A percentile compares a stretch with the other conserved stretches of the same genome.
These are phyloP conservation scores for Exophiala sp. DNA, from an alignment of 2,329 filamentous ascomycete genomes.

Conservation along the genomic window DNA sequence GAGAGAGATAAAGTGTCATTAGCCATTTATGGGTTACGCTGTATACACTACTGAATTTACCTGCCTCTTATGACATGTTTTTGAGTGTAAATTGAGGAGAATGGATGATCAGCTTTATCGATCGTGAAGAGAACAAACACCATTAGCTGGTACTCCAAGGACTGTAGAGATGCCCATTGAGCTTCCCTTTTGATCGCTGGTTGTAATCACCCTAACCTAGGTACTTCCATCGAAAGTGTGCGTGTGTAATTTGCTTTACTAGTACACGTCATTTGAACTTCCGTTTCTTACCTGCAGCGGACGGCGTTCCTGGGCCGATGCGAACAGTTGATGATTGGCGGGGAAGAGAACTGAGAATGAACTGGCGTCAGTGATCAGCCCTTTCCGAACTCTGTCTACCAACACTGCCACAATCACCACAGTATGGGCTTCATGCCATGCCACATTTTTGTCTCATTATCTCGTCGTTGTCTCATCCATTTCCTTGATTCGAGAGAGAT, in stretches of 20 bases:
- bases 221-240: no score
- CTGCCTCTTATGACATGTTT: not conserved
- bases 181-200: no score
- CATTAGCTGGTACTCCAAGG: no score
- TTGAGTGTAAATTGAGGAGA: not conserved
- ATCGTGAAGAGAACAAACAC: no score
- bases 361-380: not conserved
- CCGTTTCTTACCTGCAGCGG: not conserved
- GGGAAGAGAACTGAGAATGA: not conserved
- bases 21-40: not conserved
- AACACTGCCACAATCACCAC: not conserved
- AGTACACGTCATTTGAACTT: not conserved
- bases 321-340: not conserved
- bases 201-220: no score
- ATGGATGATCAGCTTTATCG: no score
- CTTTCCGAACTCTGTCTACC: not conserved
- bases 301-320: not conserved
- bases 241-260: no score
- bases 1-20: no score
- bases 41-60: not conserved
- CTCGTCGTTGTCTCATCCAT: no score
- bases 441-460: no score
- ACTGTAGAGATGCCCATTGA: no score
- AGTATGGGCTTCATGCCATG: not conserved
- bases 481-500: no score